phyloP scores from a whole-genome alignment of 1,284 basidiomycete genomes.

The Apiotrichum domesticum region DNA sequence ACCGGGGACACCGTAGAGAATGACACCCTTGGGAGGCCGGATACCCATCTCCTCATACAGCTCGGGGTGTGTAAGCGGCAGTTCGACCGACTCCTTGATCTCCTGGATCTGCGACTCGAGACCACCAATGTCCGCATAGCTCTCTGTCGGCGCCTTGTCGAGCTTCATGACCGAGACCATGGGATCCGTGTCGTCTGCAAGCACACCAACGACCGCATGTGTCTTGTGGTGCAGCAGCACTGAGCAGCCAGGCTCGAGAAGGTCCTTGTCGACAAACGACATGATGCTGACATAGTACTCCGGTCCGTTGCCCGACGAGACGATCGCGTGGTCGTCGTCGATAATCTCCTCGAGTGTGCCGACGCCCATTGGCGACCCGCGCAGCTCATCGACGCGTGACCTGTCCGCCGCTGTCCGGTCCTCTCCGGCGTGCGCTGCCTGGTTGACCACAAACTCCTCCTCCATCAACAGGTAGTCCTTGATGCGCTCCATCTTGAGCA shows the following conservation, averaged over 20 bases:
- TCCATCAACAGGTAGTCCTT: slow-evolving; percentile 97
- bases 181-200: slow-evolving; percentile 95
- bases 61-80: slow-evolving; percentile 96
- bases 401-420: slow-evolving; percentile 96
- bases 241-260: slow-evolving; percentile 92
- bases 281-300: slow-evolving; percentile 98
- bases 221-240: slow-evolving; percentile 96
- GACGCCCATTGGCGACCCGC: slow-evolving; percentile 94
- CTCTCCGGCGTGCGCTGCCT: slow-evolving; percentile 77
- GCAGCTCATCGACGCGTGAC: slow-evolving; percentile 86
- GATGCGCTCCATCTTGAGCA: slow-evolving; percentile 94
- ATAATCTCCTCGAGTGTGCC: slow-evolving; percentile 98
- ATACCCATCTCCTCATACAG: slow-evolving; percentile 99
- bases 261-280: slow-evolving; percentile 98
- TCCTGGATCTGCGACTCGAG: slow-evolving; percentile 96
- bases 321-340: slow-evolving; percentile 99
- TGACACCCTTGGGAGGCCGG: slow-evolving; percentile 97
- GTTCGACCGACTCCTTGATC: slow-evolving; percentile 99
- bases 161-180: slow-evolving; percentile 99
- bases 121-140: slow-evolving; percentile 94
- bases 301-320: slow-evolving; percentile 88
- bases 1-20: slow-evolving; percentile 96
- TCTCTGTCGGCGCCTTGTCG: slow-evolving; percentile 93
- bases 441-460: slow-evolving; percentile 96
- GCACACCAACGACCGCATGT: slow-evolving; percentile 88